Evolutionary conservation across 1,284 basidiomycete species (phyloP).

Genomic region (Sporisorium scitamineum): DNA sequence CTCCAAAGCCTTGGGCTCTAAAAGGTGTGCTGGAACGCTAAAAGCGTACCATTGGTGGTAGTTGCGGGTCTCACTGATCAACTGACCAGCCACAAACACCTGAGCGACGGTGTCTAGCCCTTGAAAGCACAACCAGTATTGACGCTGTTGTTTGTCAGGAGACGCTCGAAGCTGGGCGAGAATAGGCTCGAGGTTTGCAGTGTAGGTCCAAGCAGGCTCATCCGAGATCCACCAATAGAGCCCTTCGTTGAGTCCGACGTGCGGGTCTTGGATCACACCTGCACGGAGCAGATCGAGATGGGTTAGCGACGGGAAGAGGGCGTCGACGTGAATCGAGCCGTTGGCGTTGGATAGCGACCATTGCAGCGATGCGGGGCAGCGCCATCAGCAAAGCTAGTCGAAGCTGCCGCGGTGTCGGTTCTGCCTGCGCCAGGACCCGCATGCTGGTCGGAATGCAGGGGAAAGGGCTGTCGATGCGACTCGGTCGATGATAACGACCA

Average conservation of each 20-base stretch:
- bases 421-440: too few species aligned
- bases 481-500: conserved; percentile 23
- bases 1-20: background rate
- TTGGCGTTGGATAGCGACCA: conserved; percentile 75
- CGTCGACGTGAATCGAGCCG: conserved; percentile 74
- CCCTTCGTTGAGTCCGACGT: conserved; percentile 75
- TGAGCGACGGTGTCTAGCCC: conserved; percentile 76
- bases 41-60: conserved; percentile 75
- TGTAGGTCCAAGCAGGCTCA: conserved; percentile 76
- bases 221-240: conserved; percentile 75
- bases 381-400: background rate
- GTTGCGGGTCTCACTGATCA: conserved; percentile 75
- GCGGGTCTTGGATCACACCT: conserved; percentile 74
- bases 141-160: conserved; percentile 54
- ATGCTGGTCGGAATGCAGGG: conserved; percentile 2
- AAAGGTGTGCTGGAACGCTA: conserved; percentile 63
- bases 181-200: conserved; percentile 74
- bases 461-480: conserved; percentile 29
- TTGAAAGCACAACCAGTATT: conserved; percentile 74
- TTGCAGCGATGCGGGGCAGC: conserved; percentile 7
- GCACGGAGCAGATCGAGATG: conserved; percentile 74
- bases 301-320: conserved; percentile 73
- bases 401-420: background rate
- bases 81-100: conserved; percentile 73
- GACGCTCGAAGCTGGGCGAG: conserved; percentile 26